Evolutionary conservation across 2,329 filamentous ascomycete genomes (phyloP).

Genomic region (Diplodia seriata): DNA sequence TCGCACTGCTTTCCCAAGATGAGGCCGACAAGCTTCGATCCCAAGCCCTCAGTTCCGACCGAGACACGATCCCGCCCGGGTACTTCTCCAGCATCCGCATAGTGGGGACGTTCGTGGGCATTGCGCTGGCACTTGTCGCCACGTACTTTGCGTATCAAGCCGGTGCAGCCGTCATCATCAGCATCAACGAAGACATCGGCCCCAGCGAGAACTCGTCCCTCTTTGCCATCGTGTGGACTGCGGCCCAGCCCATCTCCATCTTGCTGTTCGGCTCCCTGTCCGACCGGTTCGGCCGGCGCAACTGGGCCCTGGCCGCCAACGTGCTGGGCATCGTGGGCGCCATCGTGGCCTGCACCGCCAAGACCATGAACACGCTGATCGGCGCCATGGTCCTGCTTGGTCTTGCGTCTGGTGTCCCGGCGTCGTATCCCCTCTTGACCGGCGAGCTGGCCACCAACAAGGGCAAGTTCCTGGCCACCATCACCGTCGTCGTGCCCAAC

Average conservation of each 20-base stretch:
- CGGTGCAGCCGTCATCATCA: constrained; percentile 25
- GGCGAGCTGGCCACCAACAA: constrained; percentile 48
- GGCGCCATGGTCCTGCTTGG: constrained; percentile 42
- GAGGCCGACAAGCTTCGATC: constrained; percentile 35
- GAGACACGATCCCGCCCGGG: constrained; percentile 28
- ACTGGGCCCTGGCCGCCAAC: constrained; percentile 39
- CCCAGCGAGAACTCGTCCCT: constrained; percentile 40
- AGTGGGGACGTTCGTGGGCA: constrained; percentile 36
- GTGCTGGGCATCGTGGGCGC: constrained; percentile 39
- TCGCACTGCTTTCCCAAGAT: constrained; percentile 28
- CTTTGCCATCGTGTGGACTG: constrained; percentile 42
- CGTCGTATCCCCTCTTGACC: constrained; percentile 41
- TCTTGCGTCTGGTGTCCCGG: constrained; percentile 41
- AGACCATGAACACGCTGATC: constrained; percentile 43
- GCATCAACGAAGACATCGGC: constrained; percentile 41
- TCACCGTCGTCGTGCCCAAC: constrained; percentile 36
- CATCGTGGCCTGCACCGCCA: constrained; percentile 42
- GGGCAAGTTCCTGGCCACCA: constrained; percentile 39
- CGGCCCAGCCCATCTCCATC: constrained; percentile 39
- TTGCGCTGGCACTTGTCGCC: constrained; percentile 34
- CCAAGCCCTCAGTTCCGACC: constrained; percentile 33
- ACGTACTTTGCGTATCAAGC: constrained; percentile 38
- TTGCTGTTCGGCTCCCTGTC: constrained; percentile 40
- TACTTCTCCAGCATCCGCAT: constrained; percentile 35
- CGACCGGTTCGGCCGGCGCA: constrained; percentile 41